These are phyloP conservation scores for Hamamelis virginiana DNA, from an alignment of 164 flowering plant species.

Conservation along the genomic window DNA sequence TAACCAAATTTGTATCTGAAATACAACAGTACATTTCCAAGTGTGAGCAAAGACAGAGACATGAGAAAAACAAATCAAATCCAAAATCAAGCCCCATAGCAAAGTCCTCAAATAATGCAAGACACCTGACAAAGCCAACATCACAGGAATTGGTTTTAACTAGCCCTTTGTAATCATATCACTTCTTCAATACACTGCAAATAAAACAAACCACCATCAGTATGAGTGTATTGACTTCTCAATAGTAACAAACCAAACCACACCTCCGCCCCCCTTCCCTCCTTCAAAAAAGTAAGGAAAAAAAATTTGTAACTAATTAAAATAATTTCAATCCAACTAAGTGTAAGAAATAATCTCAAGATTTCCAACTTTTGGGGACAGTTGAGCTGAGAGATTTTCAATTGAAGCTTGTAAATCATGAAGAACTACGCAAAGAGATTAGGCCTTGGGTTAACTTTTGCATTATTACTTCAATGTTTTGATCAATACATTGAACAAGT, in stretches of 20 bases:
- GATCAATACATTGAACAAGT: no score
- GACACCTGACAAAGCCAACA: constrained; percentile 11
- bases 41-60: not conserved
- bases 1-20: not conserved
- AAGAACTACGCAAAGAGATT: no score
- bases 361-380: no score
- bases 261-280: no score
- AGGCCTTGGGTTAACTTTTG: no score
- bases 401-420: no score
- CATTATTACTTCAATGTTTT: no score
- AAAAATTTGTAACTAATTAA: not conserved
- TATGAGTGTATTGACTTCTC: not conserved
- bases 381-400: no score
- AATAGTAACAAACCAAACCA: not conserved
- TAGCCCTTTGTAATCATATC: constrained; percentile 6
- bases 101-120: constrained; percentile 3
- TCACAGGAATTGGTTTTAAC: not conserved
- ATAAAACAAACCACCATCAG: not conserved
- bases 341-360: not conserved
- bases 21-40: constrained; percentile 1
- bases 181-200: constrained; percentile 55
- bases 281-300: not conserved
- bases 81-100: constrained; percentile 2
- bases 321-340: not conserved
- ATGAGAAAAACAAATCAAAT: constrained; percentile 14